Conservation (phyloP, 257 asterid species). For the Primulina eburnea region DNA sequence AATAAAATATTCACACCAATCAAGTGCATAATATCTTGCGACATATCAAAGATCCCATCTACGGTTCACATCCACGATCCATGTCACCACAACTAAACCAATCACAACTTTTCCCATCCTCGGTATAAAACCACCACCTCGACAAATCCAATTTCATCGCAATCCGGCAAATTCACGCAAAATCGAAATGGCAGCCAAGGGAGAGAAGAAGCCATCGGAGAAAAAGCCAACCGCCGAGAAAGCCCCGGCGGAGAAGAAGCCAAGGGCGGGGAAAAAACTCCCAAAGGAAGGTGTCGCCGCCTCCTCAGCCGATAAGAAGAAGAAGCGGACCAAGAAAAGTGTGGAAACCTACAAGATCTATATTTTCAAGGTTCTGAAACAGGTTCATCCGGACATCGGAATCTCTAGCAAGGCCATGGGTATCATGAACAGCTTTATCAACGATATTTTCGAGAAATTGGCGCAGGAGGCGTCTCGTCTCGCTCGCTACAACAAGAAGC, state of each 20-base stretch:
- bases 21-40: background rate
- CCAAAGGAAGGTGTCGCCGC: conserved; percentile 56
- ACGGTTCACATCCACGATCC: background rate
- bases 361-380: conserved; percentile 72
- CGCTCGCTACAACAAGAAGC: conserved; percentile 70
- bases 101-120: conserved; percentile 8
- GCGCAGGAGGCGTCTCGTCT: conserved; percentile 53
- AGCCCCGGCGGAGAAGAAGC: conserved; percentile 62
- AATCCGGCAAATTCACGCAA: background rate
- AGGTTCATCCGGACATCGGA: conserved; percentile 73
- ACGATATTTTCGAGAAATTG: conserved; percentile 68
- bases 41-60: background rate
- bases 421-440: conserved; percentile 72
- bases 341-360: conserved; percentile 72
- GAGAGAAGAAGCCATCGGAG: conserved; percentile 66
- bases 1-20: too few species aligned
- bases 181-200: conserved; percentile 50
- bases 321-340: conserved; percentile 50
- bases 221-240: conserved; percentile 68
- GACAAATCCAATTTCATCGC: background rate
- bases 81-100: background rate
- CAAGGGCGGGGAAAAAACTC: conserved; percentile 67
- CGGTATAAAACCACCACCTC: conserved; percentile 22
- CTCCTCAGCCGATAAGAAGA: conserved; percentile 54
- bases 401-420: conserved; percentile 85